Conservation (phyloP, 1,139 yeast genomes). For the Geotrichum histeridarum region DNA sequence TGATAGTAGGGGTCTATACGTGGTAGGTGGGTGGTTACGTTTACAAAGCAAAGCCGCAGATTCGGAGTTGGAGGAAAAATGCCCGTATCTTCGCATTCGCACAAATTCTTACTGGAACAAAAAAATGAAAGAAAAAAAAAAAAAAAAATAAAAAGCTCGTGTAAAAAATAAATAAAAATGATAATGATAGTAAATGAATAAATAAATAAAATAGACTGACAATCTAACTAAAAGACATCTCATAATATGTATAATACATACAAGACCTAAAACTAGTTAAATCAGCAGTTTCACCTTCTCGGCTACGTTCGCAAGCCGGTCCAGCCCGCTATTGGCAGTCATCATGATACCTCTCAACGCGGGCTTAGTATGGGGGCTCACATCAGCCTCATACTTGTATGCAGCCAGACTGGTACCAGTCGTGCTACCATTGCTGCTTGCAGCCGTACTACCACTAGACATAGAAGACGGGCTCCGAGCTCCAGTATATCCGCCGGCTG, state of each 20-base stretch:
- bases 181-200: neutral
- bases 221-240: no score
- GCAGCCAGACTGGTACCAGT: neutral
- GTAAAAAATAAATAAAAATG: neutral
- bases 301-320: slow-evolving; percentile 10
- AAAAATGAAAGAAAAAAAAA: neutral
- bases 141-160: no score
- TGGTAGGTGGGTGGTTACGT: no score
- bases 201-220: neutral
- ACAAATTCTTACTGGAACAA: no score
- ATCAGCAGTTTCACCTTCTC: slow-evolving; percentile 9
- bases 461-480: slow-evolving; percentile 1
- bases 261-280: neutral
- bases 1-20: no score
- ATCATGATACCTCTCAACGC: slow-evolving; percentile 1
- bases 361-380: neutral
- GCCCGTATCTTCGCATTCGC: no score
- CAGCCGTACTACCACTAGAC: neutral
- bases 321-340: slow-evolving; percentile 8
- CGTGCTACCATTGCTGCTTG: neutral
- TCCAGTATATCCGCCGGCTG: neutral
- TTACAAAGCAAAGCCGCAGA: no score
- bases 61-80: no score
- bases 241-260: no score
- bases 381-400: neutral